Conservation (phyloP, 441 rosid species). For the Syzygium syzygioides region DNA sequence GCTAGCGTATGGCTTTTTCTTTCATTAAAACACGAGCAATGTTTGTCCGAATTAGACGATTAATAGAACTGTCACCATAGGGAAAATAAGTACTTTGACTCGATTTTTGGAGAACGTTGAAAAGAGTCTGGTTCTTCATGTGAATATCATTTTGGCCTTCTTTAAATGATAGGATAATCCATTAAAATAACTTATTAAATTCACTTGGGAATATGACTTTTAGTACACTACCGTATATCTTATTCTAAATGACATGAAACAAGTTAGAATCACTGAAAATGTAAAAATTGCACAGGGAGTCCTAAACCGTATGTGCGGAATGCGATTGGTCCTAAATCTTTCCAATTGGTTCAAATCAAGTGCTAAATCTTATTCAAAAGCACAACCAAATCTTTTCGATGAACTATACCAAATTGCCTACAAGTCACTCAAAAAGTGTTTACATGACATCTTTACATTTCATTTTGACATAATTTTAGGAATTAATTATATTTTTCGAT, state of each 20-base stretch:
- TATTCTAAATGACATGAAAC: not conserved
- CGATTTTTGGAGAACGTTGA: not conserved
- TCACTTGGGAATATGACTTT: not conserved
- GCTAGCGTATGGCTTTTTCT: not conserved
- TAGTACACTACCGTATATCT: not conserved
- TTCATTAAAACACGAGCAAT: not conserved
- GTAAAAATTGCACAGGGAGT: not conserved
- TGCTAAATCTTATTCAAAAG: too few relatives aligned
- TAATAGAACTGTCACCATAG: not conserved
- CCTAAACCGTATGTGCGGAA: not conserved
- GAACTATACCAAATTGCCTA: not conserved
- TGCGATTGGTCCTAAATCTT: too few relatives aligned
- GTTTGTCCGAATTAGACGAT: not conserved
- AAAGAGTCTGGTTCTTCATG: not conserved
- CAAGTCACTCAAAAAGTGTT: too few relatives aligned
- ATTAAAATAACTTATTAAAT: not conserved
- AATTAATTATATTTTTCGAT: too few relatives aligned
- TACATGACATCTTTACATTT: too few relatives aligned
- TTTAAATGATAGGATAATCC: not conserved
- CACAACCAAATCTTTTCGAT: not conserved
- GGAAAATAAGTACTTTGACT: not conserved
- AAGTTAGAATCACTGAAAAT: too few relatives aligned
- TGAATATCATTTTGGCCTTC: not conserved
- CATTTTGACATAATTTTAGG: too few relatives aligned
- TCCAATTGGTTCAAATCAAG: too few relatives aligned